Base-by-base conservation (phyloP, 2,329 filamentous ascomycete genomes). In the Ophiostoma pallidulum region DNA sequence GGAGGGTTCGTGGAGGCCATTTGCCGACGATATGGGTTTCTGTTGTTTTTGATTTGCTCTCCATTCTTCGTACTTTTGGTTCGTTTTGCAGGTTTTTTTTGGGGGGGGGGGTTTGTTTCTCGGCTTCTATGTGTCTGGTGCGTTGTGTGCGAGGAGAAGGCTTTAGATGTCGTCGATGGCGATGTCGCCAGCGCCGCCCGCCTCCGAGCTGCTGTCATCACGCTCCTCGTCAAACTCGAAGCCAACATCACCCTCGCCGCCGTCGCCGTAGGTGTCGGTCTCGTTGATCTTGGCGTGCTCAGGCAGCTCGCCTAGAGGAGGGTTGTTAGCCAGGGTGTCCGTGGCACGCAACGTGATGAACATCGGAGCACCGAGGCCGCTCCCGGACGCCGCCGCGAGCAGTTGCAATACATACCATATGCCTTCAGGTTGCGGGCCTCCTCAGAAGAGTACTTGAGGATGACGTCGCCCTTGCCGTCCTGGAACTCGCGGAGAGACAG, bases 281-380 rank as follows among this genome's bases (percentile, higher is more conserved):
- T 98, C 92, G 80, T 98, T 98, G 80, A 98, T 98, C 84, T 97
- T 97, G 66, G 92, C 92, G 62, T 81, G 86, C 73, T 97, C 92
- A 58, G 92, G 92, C 52, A 98, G 77, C 71, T 98, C 92, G 67
- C 92, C 92, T 53, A 13, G 12, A 13, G 29, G 18, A 8, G 19
- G 9, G 4, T 29, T 20, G 28, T 46, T 5, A 36, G 40, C n/a
- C n/a, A n/a, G n/a, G n/a, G n/a, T n/a, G n/a, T 24, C 10, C 28
- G 19, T 42, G 40, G 28, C 40, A 28, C 40, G 40, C 40, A 22
- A n/a, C n/a, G n/a, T n/a, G n/a, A n/a, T n/a, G n/a, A n/a, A n/a
- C n/a, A n/a, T n/a, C n/a, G n/a, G n/a, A n/a, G n/a, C n/a, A n/a
- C n/a, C n/a, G n/a, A n/a, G n/a, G n/a, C n/a, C n/a, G n/a, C n/a